These are phyloP conservation scores for Wickerhamiella lipophila DNA, from an alignment of 805 yeast species.

Conservation along the genomic window DNA sequence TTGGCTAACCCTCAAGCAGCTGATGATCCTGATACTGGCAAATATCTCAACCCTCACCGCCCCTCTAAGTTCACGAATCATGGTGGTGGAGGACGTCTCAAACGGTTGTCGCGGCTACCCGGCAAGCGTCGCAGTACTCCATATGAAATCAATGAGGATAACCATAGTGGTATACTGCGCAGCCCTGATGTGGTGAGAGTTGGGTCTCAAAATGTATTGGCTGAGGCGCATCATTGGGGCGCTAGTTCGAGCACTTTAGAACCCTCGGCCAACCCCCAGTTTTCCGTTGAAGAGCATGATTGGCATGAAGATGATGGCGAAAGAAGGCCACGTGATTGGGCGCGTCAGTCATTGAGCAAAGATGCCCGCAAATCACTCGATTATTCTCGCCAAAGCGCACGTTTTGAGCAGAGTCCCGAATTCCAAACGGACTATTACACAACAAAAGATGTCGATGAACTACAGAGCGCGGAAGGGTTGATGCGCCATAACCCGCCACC, in stretches of 20 bases:
- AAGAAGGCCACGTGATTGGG: slow-evolving; percentile 14
- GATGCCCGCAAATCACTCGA: slow-evolving; percentile 24
- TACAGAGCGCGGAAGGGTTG: slow-evolving; percentile 28
- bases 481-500: slow-evolving; percentile 16
- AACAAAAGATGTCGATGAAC: slow-evolving; percentile 22
- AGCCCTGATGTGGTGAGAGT: slow-evolving; percentile 21
- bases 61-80: slow-evolving; percentile 9
- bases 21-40: slow-evolving; percentile 24
- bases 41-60: slow-evolving; percentile 23
- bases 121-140: slow-evolving; percentile 15
- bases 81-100: slow-evolving; percentile 11
- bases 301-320: neutral
- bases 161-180: slow-evolving; percentile 18
- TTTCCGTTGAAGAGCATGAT: neutral
- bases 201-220: slow-evolving; percentile 14
- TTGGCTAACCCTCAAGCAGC: slow-evolving; percentile 24
- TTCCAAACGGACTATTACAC: slow-evolving; percentile 18
- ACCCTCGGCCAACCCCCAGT: neutral
- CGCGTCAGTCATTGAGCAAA: slow-evolving; percentile 12
- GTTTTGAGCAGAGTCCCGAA: slow-evolving; percentile 22
- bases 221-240: slow-evolving; percentile 20
- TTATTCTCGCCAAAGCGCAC: slow-evolving; percentile 17
- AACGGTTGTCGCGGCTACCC: slow-evolving; percentile 7
- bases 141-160: slow-evolving; percentile 18
- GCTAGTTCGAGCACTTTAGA: neutral